Conservation (phyloP, 495 filamentous ascomycete species). For the Darksidea phi region DNA sequence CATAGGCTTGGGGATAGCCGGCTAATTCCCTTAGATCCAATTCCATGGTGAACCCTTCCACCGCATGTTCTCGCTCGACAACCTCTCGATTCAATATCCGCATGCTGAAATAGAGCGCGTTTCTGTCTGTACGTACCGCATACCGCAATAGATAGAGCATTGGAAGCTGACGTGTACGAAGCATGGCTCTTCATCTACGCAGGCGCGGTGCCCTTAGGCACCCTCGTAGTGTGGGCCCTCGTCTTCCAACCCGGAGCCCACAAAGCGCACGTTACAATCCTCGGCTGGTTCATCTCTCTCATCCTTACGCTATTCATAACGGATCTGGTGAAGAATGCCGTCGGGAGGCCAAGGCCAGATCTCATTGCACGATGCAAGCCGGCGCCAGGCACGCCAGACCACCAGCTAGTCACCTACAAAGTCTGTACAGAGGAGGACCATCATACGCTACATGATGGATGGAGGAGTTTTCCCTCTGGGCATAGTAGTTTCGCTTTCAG, state of each 20-base stretch:
- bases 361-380: conserved; percentile 86
- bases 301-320: conserved; percentile 80
- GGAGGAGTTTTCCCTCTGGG: conserved; percentile 88
- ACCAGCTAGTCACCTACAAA: conserved; percentile 67
- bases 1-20: neutral
- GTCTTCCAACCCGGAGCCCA: conserved; percentile 61
- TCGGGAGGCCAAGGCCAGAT: conserved; percentile 88
- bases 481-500: conserved; percentile 84
- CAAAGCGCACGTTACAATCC: conserved; percentile 80
- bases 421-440: conserved; percentile 78
- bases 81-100: conserved; percentile 80
- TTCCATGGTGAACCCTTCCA: conserved; percentile 82
- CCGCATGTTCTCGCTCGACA: conserved; percentile 77
- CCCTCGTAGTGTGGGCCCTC: conserved; percentile 65
- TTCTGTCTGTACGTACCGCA: conserved; percentile 59
- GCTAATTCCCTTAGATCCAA: conserved; percentile 54
- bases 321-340: conserved; percentile 83
- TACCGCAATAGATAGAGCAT: too few species aligned
- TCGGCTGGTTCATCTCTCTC: conserved; percentile 71
- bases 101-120: conserved; percentile 84
- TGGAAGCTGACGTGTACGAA: conserved; percentile 36
- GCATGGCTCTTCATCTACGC: conserved; percentile 75
- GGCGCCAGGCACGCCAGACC: conserved; percentile 53
- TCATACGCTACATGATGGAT: conserved; percentile 85
- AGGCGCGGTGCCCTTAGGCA: conserved; percentile 63